These are phyloP conservation scores for Fomitopsis palustris DNA, from an alignment of 1,284 basidiomycete genomes.

Conservation along the genomic window DNA sequence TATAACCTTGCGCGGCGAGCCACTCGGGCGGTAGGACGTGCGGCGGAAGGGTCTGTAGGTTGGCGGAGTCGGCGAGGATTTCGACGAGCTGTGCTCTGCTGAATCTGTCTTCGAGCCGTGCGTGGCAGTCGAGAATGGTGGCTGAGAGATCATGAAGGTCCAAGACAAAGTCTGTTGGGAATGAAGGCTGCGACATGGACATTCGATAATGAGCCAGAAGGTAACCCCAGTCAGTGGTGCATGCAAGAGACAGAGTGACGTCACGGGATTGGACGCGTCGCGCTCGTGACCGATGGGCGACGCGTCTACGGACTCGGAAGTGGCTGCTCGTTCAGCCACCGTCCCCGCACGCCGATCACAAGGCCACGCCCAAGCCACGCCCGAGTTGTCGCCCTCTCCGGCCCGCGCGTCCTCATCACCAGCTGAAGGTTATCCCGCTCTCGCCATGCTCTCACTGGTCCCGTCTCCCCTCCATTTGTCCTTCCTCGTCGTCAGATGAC, in stretches of 20 bases:
- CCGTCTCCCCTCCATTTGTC: not conserved
- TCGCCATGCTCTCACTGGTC: not conserved
- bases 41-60: constrained; percentile 11
- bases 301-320: no score
- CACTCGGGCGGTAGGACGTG: constrained; percentile 14
- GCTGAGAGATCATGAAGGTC: constrained; percentile 22
- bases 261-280: not conserved
- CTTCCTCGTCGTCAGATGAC: not conserved
- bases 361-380: no score
- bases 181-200: not conserved
- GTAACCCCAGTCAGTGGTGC: no score
- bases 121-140: constrained; percentile 16
- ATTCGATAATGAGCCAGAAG: not conserved
- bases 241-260: not conserved
- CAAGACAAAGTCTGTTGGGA: constrained; percentile 10
- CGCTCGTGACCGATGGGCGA: not conserved
- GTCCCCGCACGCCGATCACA: not conserved
- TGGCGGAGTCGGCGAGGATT: constrained; percentile 10
- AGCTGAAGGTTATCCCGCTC: constrained; percentile 3
- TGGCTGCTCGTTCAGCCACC: no score
- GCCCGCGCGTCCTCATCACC: not conserved
- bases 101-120: constrained; percentile 11
- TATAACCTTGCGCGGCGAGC: not conserved
- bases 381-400: no score
- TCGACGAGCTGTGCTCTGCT: constrained; percentile 17